Base-by-base conservation (phyloP, 2,329 filamentous ascomycete genomes). In the Diplodia seriata region DNA sequence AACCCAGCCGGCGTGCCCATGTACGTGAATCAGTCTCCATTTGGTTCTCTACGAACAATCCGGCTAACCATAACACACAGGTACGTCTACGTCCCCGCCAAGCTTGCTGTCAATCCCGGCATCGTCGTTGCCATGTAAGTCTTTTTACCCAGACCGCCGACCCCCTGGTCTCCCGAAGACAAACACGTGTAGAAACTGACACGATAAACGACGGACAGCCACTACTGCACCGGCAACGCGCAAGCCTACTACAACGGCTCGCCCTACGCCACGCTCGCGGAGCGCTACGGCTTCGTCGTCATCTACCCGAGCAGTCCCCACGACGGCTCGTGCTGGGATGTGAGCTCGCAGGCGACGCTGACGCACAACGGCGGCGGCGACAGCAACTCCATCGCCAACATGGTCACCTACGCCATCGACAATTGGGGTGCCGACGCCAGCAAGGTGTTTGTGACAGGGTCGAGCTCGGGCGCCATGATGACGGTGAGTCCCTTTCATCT, bases 251-350 rank as follows among this genome's bases (percentile, higher is more conserved):
- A 83, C 75, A 74, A 73, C 4, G 81, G 80, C 38, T 85, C 84
- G 6, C 83, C 84, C 14, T 89, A 86, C 74, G 83, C 85, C 23
- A 78, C 79, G 1, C 78, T 87, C 12, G 84, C 87, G 6, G 83
- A 85, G 69, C 73, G 79, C 55, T 80, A 87, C 66, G 86, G 85
- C 49, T 88, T 85, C 76, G 87, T 90, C 66, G 81, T 85, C 69
- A 85, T 89, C 73, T 89, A 86, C 75, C 85, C 86, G 1, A 80
- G 82, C 70, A 83, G 82, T 2, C 84, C 85, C 0, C 83, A 85
- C 71, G 75, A 75, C n/a, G 85, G 80, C 7, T 78, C 79, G 77
- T 89, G 87, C 77, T 89, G 86, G 86, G 87, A 89, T 68, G 85
- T 88, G 1, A 85, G 84, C 5, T 86, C 83, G 11, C 80, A 80